Evolutionary conservation across 805 yeast genomes (phyloP).

Genomic region (Barnettozyma sucrosica): DNA sequence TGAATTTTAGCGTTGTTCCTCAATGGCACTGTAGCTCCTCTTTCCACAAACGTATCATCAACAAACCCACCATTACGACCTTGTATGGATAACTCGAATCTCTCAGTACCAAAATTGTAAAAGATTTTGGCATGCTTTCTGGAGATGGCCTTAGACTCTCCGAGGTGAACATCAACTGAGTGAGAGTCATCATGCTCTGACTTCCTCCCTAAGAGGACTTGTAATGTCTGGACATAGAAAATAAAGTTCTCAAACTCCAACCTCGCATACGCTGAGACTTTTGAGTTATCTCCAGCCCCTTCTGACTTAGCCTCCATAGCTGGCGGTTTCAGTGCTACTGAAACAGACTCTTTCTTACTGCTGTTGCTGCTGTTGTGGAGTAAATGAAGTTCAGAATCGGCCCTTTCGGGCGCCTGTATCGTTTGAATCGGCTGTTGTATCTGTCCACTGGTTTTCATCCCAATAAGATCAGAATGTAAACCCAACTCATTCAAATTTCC

Average conservation of each 20-base stretch:
- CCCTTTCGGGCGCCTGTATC: not conserved
- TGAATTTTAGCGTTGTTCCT: constrained; percentile 79
- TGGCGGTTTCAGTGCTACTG: not conserved
- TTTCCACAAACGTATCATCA: constrained; percentile 82
- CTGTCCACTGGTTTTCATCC: not conserved
- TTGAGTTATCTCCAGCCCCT: constrained; percentile 22
- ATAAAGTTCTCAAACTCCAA: constrained; percentile 90
- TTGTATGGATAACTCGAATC: constrained; percentile 84
- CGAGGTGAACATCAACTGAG: constrained; percentile 87
- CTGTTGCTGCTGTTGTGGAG: not conserved
- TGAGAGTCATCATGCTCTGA: constrained; percentile 66
- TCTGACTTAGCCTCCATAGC: constrained; percentile 5
- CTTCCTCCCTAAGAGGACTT: constrained; percentile 87
- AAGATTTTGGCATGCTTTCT: constrained; percentile 93
- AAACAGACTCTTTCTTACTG: not conserved
- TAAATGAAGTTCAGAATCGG: not conserved
- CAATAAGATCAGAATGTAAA: not conserved
- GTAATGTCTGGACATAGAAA: constrained; percentile 93
- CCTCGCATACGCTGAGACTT: constrained; percentile 53
- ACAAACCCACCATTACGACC: constrained; percentile 98
- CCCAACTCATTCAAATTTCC: not conserved
- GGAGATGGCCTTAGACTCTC: constrained; percentile 88
- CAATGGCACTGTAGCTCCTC: constrained; percentile 87
- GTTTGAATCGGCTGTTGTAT: not conserved
- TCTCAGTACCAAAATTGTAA: constrained; percentile 92